phyloP scores from a whole-genome alignment of 306 rosid genomes.

The Gynostemma pentaphyllum region DNA sequence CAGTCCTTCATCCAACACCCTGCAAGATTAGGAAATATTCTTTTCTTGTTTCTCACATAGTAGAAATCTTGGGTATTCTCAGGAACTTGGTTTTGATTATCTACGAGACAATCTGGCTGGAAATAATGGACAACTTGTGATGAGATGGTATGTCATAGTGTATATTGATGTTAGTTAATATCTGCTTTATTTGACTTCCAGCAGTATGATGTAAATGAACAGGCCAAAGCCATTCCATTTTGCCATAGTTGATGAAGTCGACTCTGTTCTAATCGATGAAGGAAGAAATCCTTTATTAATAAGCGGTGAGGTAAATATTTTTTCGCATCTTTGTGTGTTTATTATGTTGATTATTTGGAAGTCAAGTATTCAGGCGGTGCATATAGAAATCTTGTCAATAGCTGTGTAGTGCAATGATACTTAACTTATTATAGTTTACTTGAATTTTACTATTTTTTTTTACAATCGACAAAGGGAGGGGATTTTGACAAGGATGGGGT shows the following conservation, averaged over 20 bases:
- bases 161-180: conserved; percentile 5
- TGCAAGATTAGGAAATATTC: not conserved
- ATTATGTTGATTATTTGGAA: conserved; percentile 8
- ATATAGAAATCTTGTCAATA: not conserved
- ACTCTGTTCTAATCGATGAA: conserved; percentile 90
- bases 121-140: conserved; percentile 70
- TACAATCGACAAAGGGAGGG: no score
- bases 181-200: conserved; percentile 5
- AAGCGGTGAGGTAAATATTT: conserved; percentile 71
- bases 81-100: conserved; percentile 99
- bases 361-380: conserved; percentile 12
- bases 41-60: conserved; percentile 5
- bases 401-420: conserved; percentile 10
- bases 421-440: conserved; percentile 4
- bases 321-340: not conserved
- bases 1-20: conserved; percentile 9
- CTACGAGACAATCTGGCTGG: conserved; percentile 94
- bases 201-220: conserved; percentile 19
- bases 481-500: no score
- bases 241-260: conserved; percentile 98
- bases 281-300: conserved; percentile 96
- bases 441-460: no score
- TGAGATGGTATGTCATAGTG: conserved; percentile 69
- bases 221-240: conserved; percentile 98
- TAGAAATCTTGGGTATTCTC: conserved; percentile 12